Evolutionary conservation across 495 filamentous ascomycete species (phyloP), one percentile per base, ranked within the genome.

Genomic region (Copromyces sp.): DNA sequence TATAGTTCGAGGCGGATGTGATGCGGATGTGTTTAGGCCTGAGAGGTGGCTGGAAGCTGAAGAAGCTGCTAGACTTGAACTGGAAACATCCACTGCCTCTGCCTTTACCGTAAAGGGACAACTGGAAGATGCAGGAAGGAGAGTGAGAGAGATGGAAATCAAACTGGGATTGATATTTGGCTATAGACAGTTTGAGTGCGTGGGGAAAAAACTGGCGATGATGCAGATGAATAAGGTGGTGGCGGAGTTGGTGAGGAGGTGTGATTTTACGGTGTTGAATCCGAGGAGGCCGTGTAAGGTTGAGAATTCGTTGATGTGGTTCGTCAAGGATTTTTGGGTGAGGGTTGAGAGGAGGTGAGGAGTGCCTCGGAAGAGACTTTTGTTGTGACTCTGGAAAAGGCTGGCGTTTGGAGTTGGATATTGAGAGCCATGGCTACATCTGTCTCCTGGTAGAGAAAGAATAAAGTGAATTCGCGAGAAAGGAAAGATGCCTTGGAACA

Each of bases 181-280:
- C 0, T 68, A 72, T 40, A 82, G 84, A 2, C 75, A 80, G 69
- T 85, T 79, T 70, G 75, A 73, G 24, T 86, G 83, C 68, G 72
- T 84, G 42, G 84, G 84, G 29, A 79, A 80, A 65, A 61, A 39
- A 5, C 76, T 85, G 32, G 82, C 79, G 2, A 75, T 76, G 32
- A 76, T 83, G 75, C 77, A 87, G 76, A 75, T 88, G 45, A 84
- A 86, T 69, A 90, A 89, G 78, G 78, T 83, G 1, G 76, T 88
- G 74, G 20, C 17, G 42, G 42, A 77, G 76, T 24, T 78, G 35
- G 29, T 78, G 8, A 40, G 76, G 3, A 65, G 73, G 3, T 75
- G 72, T 41, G 69, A 78, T 29, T 70, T 78, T 24, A 59, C 75
- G 1, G 35, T 73, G 35, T 35, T 75, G 3, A 70, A 76, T 32